Evolutionary conservation across 176 grass and related monocot genomes (phyloP), one percentile per base, ranked within the genome.

Genomic region (Stipa capillata): DNA sequence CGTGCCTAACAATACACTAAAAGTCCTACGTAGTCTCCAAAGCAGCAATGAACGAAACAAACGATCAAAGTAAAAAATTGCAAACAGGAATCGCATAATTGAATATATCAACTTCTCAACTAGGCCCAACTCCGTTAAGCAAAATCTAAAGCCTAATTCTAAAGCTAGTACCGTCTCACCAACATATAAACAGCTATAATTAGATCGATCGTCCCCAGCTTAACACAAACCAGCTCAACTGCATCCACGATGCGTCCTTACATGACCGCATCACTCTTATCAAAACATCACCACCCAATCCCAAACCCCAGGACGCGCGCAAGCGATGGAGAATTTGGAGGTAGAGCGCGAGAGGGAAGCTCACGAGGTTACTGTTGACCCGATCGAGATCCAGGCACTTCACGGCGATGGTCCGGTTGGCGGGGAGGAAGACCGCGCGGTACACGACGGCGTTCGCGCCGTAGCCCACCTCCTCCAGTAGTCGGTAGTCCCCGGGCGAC

Each of bases 321-420:
- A 2, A 14, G 61, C 20, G 11, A 36, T 0, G 14, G 39, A 8
- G 65, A 16, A 67, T 15, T 21, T 11, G 76, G 18, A 70, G 35
- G 57, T 27, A 76, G 42, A 18, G 24, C n/a, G 71, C 21, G 57
- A 1, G 32, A 51, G 44, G 60, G 40, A 27, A 40, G 82, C 92
- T 81, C 53, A 94, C 95, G 55, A 97, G 90, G 76, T 98, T 98
- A 84, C 95, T 98, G 77, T 89, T 98, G 83, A 93, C 83, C 29
- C 95, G 83, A 60, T 98, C 90, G 79, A 98, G 95, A 89, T 98
- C 92, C 52, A 94, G 83, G 85, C 95, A 87, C 92, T 98, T 98
- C 13, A 98, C 89, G 4, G 95, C 95, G 50, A 98, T 79, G 51
- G 84, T 73, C 88, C 84, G 77, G 76, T 89, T 83, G 39, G 83